Base-by-base conservation (phyloP, 495 filamentous ascomycete genomes). In the Lepidopterella palustris region DNA sequence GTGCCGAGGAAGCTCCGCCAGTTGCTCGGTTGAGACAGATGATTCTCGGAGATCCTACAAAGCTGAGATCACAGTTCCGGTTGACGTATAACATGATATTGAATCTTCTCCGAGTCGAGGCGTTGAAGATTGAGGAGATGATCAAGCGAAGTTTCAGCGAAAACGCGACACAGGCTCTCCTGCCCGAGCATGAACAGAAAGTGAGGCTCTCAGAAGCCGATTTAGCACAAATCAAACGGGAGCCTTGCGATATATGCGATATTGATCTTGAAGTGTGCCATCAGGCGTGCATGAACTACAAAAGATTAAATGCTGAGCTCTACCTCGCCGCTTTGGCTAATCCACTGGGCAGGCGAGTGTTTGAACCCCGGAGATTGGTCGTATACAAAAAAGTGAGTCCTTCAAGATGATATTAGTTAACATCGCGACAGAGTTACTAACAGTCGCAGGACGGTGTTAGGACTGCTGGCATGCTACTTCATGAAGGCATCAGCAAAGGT, bases 81-180 rank as follows among this genome's bases (percentile, higher is more conserved):
- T 79, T 98, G 40, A 98, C 93, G 0, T 98, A 98, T 77, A 97
- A 96, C 72, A 98, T 98, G 93, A 98, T 98, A 40, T 78, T 98
- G 45, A 98, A 97, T 66, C 81, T 98, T 6, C 78, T 98, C 21
- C 86, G 93, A 20, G 93, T 98, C 18, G 93, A 98, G 74, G 95
- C 93, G 5, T 74, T 98, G 56, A 97, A 96, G 75, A 97, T 98
- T 64, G 93, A 98, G 72, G 93, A 98, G 73, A 98, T 98, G 93
- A 98, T 98, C 76, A 98, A 98, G 79, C 84, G 93, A 62, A 96
- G 90, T 71, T 98, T 98, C 80, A 95, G 90, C 58, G 93, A 98
- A 73, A 93, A 98, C 74, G 91, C 91, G n/a, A 97, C 95, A 0
- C 95, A 97, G 67, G 92, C 95, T 60, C 76, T 97, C 29, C 77